These are phyloP conservation scores for Trifolium subterraneum DNA, from an alignment of 306 rosid species.

Conservation along the genomic window DNA sequence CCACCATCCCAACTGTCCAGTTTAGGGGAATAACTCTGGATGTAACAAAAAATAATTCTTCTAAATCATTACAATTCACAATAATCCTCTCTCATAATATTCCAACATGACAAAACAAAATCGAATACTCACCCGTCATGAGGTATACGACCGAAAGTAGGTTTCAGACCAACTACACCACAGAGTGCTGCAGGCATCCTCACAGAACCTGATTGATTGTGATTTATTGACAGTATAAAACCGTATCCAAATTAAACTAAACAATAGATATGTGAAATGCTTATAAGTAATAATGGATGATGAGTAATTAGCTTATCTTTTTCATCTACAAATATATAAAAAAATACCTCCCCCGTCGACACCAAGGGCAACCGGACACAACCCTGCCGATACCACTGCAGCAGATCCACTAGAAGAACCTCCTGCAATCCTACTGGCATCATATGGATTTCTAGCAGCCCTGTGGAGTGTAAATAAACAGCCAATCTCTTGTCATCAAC, in stretches of 20 bases:
- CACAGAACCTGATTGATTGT: slow-evolving; percentile 67
- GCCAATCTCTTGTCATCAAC: neutral
- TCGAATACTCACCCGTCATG: slow-evolving; percentile 68
- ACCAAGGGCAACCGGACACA: slow-evolving; percentile 92
- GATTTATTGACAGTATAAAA: neutral
- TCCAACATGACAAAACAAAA: slow-evolving; percentile 22
- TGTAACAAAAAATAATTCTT: slow-evolving; percentile 25
- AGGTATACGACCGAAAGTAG: slow-evolving; percentile 80
- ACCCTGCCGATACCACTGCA: slow-evolving; percentile 87
- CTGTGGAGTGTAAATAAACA: slow-evolving; percentile 44
- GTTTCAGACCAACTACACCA: slow-evolving; percentile 87
- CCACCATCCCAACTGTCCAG: slow-evolving; percentile 94
- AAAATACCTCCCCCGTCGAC: slow-evolving; percentile 95
- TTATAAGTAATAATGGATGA: neutral
- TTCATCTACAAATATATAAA: neutral
- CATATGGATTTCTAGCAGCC: slow-evolving; percentile 82
- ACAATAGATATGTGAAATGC: neutral
- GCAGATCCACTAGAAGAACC: slow-evolving; percentile 99
- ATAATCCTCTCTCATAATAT: slow-evolving; percentile 10
- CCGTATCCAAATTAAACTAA: neutral
- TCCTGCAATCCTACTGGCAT: slow-evolving; percentile 66
- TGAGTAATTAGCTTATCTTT: neutral
- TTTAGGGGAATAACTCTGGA: slow-evolving; percentile 88
- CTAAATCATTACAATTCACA: slow-evolving; percentile 27
- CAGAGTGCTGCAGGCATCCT: slow-evolving; percentile 95